Evolutionary conservation across 2,329 filamentous ascomycete species (phyloP).

Genomic region (Alternaria incomplexa): DNA sequence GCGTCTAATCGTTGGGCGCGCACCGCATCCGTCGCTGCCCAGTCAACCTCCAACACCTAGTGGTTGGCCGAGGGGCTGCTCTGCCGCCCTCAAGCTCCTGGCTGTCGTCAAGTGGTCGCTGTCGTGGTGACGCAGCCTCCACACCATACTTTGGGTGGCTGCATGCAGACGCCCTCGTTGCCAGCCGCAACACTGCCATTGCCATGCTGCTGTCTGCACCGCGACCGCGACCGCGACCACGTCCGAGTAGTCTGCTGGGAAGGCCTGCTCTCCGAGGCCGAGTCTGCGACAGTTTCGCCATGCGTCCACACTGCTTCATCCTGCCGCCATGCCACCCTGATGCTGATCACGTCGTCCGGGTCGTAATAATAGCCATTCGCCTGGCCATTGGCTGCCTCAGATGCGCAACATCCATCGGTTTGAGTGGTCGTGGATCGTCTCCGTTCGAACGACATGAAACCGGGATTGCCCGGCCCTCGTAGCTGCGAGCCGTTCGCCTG

Average conservation of each 20-base stretch:
- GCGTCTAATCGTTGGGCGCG: constrained; percentile 34
- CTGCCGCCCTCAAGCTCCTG: constrained; percentile 2
- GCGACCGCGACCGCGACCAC: not conserved
- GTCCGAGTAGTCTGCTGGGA: not conserved
- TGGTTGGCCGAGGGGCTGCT: constrained; percentile 3
- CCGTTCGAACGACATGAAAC: constrained; percentile 24
- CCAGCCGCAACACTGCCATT: not conserved
- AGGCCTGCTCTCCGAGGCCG: constrained; percentile 7
- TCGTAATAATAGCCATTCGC: constrained; percentile 10
- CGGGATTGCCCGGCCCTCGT: constrained; percentile 31
- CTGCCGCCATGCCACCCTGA: constrained; percentile 4
- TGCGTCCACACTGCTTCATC: not conserved
- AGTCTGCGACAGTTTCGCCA: constrained; percentile 5
- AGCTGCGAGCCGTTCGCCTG: constrained; percentile 13
- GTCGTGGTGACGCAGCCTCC: constrained; percentile 14
- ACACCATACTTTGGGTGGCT: constrained; percentile 5
- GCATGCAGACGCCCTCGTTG: constrained; percentile 11
- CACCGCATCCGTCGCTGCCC: constrained; percentile 19
- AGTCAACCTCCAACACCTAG: constrained; percentile 5
- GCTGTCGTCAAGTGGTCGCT: not conserved
- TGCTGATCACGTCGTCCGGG: constrained; percentile 7
- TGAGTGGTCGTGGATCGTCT: constrained; percentile 5
- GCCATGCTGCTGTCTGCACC: not conserved
- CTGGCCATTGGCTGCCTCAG: constrained; percentile 17
- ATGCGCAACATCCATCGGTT: constrained; percentile 22